Base-by-base conservation (phyloP, 768 basidiomycete genomes). In the Psilocybe azurescens region DNA sequence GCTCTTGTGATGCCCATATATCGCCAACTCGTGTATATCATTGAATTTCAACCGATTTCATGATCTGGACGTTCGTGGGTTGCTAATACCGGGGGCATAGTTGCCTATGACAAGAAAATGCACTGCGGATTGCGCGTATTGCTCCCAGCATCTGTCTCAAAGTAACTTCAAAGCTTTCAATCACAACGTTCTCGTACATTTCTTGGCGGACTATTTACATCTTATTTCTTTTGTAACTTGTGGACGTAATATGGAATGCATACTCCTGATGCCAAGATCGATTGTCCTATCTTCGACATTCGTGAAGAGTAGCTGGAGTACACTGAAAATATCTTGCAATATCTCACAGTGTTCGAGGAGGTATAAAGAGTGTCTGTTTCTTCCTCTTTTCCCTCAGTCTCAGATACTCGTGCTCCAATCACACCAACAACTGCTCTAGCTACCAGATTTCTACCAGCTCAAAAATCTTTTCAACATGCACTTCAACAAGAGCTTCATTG, bases 401-500 rank as follows among this genome's bases (percentile, higher is more conserved):
- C 51, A 56, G 29, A 64, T 49, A 20, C 39, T 59, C 39, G 52
- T 14, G 32, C 47, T 62, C 53, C 18, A 53, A 52, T 24, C 24
- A 24, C 24, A 24, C 24, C 39, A 60, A 51, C 50, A 32, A 24
- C 29, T 51, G 50, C 50, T 32, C 24, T 51, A 36, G 33, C 33
- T 30, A 29, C 50, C 28, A 7, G 14, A 51, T 48, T 18, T 53
- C 48, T 41, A 36, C 16, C 47, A n/a, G 44, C 24, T 20, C 44
- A 56, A 56, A 38, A n/a, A 55, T 46, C 53, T 41, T 28, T 56
- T 29, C 55, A 62, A 55, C 56, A 77, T 77, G 76, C 73, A 76
- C 39, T 74, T 76, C 74, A 74, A 68, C 72, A 74, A 74, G 65
- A 74, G 70, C 69, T 75, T 76, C 53, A 60, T 74, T 28, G 65